Evolutionary conservation across 2,329 filamentous ascomycete species (phyloP), one percentile per base, ranked within the genome.

Genomic region (Aspergillus thermomutatus): DNA sequence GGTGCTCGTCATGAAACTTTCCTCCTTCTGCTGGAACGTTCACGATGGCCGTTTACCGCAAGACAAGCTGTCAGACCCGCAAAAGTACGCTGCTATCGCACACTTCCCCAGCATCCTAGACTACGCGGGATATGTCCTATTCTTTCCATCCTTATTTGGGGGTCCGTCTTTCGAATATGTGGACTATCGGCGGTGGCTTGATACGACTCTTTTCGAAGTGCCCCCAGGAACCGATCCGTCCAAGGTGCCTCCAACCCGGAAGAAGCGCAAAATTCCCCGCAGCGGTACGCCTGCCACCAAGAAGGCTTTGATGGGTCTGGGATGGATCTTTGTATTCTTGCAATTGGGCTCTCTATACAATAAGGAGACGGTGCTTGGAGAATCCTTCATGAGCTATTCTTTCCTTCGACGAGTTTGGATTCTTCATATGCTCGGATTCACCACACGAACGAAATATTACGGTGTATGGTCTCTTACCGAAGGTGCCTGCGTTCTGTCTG

Each of bases 1-100:
- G 94, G 94, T 99, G 34, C 78, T 97, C 65, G 88, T 97, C 61
- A 99, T 99, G 91, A 99, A 99, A 75, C 85, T 99, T 37, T 91
- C 87, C 23, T 90, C 93, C 4, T 99, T 99, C 71, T 96, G 91
- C 78, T 99, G 94, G 94, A 97, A 97, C 71, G 88, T 97, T 8
- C 92, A 94, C 67, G 94, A 99, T 72, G 95, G 94, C 21, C 86
- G 88, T 57, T 81, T 96, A 21, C 87, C 91, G 3, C 85, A 88
- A 19, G 82, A 88, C 46, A 85, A 92, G 56, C 83, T 99, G n/a
- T 90, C 90, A 0, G 90, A 94, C 50, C 85, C 89, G 48, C 94
- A 99, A 72, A 92, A 88, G 69, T 89, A 92, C 62, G 86, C 90
- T 28, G 89, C 89, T 49, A 82, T 99, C 45, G 82, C 80, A 53